Base-by-base conservation (phyloP, 2,329 filamentous ascomycete genomes). In the Teratosphaeria nubilosa region DNA sequence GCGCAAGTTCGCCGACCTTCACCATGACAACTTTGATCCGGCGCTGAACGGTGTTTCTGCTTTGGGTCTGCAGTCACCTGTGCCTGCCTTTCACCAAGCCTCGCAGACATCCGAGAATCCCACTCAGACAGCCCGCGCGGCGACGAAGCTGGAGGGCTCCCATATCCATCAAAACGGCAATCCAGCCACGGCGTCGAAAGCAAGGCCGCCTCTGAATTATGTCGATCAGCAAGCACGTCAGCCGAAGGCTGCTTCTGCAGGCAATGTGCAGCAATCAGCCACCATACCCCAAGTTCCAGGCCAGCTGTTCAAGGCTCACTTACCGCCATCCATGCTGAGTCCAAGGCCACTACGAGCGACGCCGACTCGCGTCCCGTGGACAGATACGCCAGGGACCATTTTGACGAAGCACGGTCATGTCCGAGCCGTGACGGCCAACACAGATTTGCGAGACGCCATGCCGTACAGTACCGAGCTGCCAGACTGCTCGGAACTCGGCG, bases 401-500 rank as follows among this genome's bases (percentile, higher is more conserved):
- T 41, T 41, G 13, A 41, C 34, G 34, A 16, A 16, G 13, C 34
- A 41, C 16, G 34, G 34, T n/a, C 34, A 41, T 41, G 13, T 41
- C 34, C 34, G 34, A 41, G 34, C 34, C 13, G 16, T 11, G 11
- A 41, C 34, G 13, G 5, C 13, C 3, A 41, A 41, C 34, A 41
- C 34, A n/a, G 34, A 41, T n/a, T 16, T 41, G 34, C 13, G 34
- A 14, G 34, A 41, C 11, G 34, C 34, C 34, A 41, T 41, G 34
- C 34, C 34, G 11, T 41, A 41, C 34, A 41, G 16, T 14, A 16
- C 5, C 11, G 34, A 41, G 34, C 34, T 41, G 11, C 14, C 34
- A 16, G 5, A 14, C 11, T 41, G 34, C 34, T 11, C 34, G 14
- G 37, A 53, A 45, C 56, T 62, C 20, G 51, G 59, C 30, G 55